These are phyloP conservation scores for Zygosaccharomyces bailii DNA, from an alignment of 805 yeast genomes.

Conservation along the genomic window DNA sequence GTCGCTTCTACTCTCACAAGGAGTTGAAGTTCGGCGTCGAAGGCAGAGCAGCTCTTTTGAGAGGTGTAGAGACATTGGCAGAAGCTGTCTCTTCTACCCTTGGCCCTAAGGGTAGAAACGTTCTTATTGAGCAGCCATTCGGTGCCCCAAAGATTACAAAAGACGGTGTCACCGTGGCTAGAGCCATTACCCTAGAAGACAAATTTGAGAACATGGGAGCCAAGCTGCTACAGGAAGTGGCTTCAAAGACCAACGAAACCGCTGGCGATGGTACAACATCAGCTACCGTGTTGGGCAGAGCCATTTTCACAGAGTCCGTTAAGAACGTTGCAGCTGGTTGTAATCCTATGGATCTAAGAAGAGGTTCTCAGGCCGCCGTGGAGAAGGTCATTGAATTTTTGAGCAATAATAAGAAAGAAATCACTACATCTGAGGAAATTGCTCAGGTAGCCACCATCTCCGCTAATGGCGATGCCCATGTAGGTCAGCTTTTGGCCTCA, in stretches of 20 bases:
- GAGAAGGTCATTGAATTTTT: slow-evolving; percentile 85
- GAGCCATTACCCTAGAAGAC: slow-evolving; percentile 74
- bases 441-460: slow-evolving; percentile 98
- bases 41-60: slow-evolving; percentile 90
- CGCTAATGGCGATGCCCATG: slow-evolving; percentile 92
- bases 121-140: slow-evolving; percentile 90
- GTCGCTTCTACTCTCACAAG: slow-evolving; percentile 59
- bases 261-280: slow-evolving; percentile 99
- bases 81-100: slow-evolving; percentile 95
- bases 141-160: slow-evolving; percentile 98
- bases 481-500: slow-evolving; percentile 84
- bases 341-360: slow-evolving; percentile 97
- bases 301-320: slow-evolving; percentile 91
- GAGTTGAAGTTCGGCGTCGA: slow-evolving; percentile 96
- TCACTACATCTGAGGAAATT: slow-evolving; percentile 90
- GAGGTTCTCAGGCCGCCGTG: slow-evolving; percentile 96
- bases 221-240: slow-evolving; percentile 91
- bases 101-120: slow-evolving; percentile 98
- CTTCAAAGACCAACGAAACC: slow-evolving; percentile 92
- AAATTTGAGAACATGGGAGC: slow-evolving; percentile 97
- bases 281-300: slow-evolving; percentile 93
- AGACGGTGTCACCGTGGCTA: slow-evolving; percentile 98
- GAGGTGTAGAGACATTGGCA: slow-evolving; percentile 92
- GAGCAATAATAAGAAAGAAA: slow-evolving; percentile 82
- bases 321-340: slow-evolving; percentile 98